Evolutionary conservation across 306 rosid genomes (phyloP).

Genomic region (Gastrolobium villosum): DNA sequence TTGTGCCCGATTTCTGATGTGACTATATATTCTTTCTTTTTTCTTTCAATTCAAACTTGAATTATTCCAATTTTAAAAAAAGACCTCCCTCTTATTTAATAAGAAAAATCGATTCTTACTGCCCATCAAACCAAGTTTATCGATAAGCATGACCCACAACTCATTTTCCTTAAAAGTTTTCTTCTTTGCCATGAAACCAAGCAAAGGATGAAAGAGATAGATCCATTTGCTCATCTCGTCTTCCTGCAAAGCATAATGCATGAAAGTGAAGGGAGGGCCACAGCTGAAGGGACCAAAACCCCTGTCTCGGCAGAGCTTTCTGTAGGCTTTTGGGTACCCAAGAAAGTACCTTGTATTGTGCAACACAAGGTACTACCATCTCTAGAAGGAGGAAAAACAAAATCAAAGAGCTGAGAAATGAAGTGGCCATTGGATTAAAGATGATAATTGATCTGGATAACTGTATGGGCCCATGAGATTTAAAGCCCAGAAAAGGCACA

Average conservation of each 20-base stretch:
- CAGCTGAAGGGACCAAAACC: conserved; percentile 59
- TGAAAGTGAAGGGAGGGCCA: conserved; percentile 90
- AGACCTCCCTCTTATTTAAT: background rate
- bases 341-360: conserved; percentile 10
- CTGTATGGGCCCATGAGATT: too few species aligned
- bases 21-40: conserved; percentile 5
- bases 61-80: background rate
- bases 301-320: conserved; percentile 71
- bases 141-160: conserved; percentile 26
- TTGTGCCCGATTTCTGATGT: background rate
- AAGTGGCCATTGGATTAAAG: too few species aligned
- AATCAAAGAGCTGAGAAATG: too few species aligned
- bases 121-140: background rate
- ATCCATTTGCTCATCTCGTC: conserved; percentile 65
- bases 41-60: conserved; percentile 1
- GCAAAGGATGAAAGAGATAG: background rate
- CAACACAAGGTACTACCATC: too few species aligned
- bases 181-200: conserved; percentile 21
- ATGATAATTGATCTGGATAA: too few species aligned
- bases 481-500: too few species aligned
- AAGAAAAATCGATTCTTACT: background rate
- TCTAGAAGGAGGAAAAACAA: too few species aligned
- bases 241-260: conserved; percentile 73
- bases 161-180: background rate
- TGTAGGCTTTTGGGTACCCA: conserved; percentile 86